A percentile compares a stretch with the other conserved stretches of the same genome.
Conservation (phyloP, 169 alveolate species). For the Eimeria brunetti region DNA sequence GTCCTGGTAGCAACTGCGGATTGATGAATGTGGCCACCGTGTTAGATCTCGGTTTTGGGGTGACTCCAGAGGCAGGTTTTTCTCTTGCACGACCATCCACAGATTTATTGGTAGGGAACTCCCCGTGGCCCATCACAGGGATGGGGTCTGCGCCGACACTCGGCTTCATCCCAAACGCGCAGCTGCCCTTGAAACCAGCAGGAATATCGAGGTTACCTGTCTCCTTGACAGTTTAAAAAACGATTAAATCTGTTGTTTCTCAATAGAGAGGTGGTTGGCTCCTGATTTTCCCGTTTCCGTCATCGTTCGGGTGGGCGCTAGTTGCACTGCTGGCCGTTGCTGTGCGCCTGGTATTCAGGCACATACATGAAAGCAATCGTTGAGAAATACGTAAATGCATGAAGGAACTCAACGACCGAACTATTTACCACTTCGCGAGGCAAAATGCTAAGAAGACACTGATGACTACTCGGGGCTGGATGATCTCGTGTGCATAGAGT, state of each 20-base stretch:
- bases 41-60: conserved; percentile 25
- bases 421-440: neutral
- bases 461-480: conserved; percentile 19
- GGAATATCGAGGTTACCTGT: neutral
- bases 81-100: neutral
- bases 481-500: conserved; percentile 17
- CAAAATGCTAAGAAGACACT: neutral
- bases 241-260: neutral
- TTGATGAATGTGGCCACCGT: conserved; percentile 52
- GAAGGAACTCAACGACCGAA: neutral
- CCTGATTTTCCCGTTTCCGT: neutral
- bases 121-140: conserved; percentile 19
- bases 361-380: neutral
- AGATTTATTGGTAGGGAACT: neutral
- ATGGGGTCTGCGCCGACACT: conserved; percentile 41
- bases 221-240: neutral
- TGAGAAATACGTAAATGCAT: neutral
- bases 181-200: neutral
- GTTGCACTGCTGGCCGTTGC: neutral
- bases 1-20: conserved; percentile 3
- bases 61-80: neutral
- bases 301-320: conserved; percentile 13
- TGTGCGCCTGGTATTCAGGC: neutral
- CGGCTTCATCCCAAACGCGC: conserved; percentile 61
- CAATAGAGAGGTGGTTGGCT: neutral